Evolutionary conservation across 2,329 filamentous ascomycete species (phyloP).

Genomic region (Xylariaceae sp.): DNA sequence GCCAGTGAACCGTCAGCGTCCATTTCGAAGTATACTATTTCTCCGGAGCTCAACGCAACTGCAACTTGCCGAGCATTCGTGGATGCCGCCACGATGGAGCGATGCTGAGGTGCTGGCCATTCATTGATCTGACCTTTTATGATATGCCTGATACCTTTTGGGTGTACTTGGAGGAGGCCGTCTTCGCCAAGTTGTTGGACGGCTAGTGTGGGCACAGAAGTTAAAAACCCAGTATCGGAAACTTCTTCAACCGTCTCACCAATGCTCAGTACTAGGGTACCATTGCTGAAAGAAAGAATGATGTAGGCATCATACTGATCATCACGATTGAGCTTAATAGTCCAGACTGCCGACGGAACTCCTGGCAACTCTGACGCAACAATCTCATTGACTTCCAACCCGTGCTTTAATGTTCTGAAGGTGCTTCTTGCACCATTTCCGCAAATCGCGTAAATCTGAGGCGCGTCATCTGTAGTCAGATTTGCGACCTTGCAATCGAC

Average conservation of each 20-base stretch:
- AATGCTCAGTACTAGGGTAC: slow-evolving; percentile 88
- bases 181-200: slow-evolving; percentile 94
- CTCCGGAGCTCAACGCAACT: slow-evolving; percentile 88
- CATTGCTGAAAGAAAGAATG: slow-evolving; percentile 86
- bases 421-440: slow-evolving; percentile 84
- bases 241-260: slow-evolving; percentile 97
- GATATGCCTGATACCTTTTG: slow-evolving; percentile 93
- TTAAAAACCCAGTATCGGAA: slow-evolving; percentile 86
- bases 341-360: slow-evolving; percentile 91
- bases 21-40: slow-evolving; percentile 98
- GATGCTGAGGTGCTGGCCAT: slow-evolving; percentile 89
- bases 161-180: slow-evolving; percentile 88
- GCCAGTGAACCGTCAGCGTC: slow-evolving; percentile 85
- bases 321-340: slow-evolving; percentile 75
- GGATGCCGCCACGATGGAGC: slow-evolving; percentile 89
- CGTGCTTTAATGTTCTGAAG: slow-evolving; percentile 89
- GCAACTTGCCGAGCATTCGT: slow-evolving; percentile 93
- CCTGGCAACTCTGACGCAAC: slow-evolving; percentile 90
- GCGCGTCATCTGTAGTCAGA: slow-evolving; percentile 84
- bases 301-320: slow-evolving; percentile 94
- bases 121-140: slow-evolving; percentile 76
- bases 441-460: slow-evolving; percentile 91
- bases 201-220: slow-evolving; percentile 81
- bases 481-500: slow-evolving; percentile 91
- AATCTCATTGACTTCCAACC: slow-evolving; percentile 87